Conservation (phyloP, 176 grass and related monocot species). For the Eleusine indica region DNA sequence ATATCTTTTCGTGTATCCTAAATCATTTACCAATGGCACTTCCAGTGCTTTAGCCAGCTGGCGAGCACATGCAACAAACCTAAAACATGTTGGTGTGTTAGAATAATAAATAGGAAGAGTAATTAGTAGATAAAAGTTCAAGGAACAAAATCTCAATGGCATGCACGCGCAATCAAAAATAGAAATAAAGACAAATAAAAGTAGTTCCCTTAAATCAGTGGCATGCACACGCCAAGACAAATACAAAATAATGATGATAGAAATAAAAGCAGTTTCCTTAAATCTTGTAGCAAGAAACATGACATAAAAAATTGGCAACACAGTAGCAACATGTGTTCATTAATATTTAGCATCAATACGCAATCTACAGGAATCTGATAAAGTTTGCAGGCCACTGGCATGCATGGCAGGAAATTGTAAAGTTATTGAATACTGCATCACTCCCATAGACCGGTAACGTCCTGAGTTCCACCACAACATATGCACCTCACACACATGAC, state of each 20-base stretch:
- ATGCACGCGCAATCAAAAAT: background rate
- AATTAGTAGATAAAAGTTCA: conserved; percentile 5
- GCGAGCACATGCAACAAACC: conserved; percentile 86
- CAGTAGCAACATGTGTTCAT: background rate
- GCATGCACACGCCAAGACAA: no score
- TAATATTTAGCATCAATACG: background rate
- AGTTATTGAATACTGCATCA: background rate
- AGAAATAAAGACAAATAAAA: conserved; percentile 16
- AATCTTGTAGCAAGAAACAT: background rate
- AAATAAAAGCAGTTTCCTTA: background rate
- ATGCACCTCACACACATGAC: background rate
- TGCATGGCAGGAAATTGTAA: background rate
- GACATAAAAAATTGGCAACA: background rate
- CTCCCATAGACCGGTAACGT: background rate
- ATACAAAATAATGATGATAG: background rate
- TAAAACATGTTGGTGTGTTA: conserved; percentile 44
- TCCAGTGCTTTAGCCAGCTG: conserved; percentile 90
- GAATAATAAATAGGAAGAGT: conserved; percentile 1
- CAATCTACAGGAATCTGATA: background rate
- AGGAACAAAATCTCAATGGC: background rate
- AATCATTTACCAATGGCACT: conserved; percentile 98
- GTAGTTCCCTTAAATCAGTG: background rate
- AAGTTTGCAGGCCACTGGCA: background rate
- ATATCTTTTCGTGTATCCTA: conserved; percentile 99
- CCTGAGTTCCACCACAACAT: background rate